Base-by-base conservation (phyloP, 2,329 filamentous ascomycete species). In the Colletotrichum cereale region DNA sequence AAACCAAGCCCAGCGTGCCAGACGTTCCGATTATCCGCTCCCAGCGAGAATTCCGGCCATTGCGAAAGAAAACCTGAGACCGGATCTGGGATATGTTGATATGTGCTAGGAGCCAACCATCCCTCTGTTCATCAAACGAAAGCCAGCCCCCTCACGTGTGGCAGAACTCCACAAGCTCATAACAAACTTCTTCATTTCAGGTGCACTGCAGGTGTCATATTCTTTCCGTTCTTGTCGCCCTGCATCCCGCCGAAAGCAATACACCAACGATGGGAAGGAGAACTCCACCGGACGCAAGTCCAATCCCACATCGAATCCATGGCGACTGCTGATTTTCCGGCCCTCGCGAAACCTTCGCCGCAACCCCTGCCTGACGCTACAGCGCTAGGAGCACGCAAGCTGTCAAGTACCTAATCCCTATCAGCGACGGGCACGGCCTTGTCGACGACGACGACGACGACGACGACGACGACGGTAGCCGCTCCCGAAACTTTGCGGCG, bases 1-100 rank as follows among this genome's bases (percentile, higher is more conserved):
- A 60, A 69, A 44, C 62, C 61, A 42, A 66, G 52, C 61, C 66
- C 60, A 68, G 40, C 50, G 50, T 68, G 66, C 61, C 66, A 69
- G 55, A 24, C 61, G 61, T 69, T 60, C 66, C 62, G 66, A 69
- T 36, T 44, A 69, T 58, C 66, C 66, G 66, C 53, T 69, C 66
- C 34, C 66, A 69, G 66, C 61, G 26, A 50, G 36, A 62, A 63
- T 47, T 36, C 53, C 66, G 50, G 31, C 60, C 52, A 21, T 38
- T 50, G 14, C 10, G 12, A 18, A 36, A 52, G 52, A 34, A 24
- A 65, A 57, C 34, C 40, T 57, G 60, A 65, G 60, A 68, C 66
- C 65, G 44, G 65, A 38, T 62, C 57, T 34, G 34, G 60, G 55
- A 26, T 60, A 60, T 40, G 53, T 44, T 52, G n/a, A 57, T 58